Percentiles rank a stretch among this genome's conserved stretches.
Evolutionary conservation across 2,329 filamentous ascomycete species (phyloP).

Genomic region (Emergomyces pasteurianus): DNA sequence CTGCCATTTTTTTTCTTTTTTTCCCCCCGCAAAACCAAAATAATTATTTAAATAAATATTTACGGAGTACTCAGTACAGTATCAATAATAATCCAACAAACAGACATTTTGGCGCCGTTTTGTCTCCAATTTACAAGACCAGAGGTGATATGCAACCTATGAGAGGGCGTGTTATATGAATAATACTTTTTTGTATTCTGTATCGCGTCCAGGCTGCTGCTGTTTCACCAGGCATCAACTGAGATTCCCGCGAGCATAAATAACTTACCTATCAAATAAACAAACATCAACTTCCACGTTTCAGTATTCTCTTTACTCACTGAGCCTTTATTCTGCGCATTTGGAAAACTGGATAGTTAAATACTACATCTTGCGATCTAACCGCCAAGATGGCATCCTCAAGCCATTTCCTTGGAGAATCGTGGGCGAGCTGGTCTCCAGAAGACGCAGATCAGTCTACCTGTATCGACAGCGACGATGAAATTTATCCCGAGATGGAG

Average conservation of each 20-base stretch:
- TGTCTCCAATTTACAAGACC: neutral
- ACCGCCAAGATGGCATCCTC: neutral
- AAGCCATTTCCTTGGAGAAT: neutral
- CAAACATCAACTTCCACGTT: too few species aligned
- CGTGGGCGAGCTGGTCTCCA: conserved; percentile 3
- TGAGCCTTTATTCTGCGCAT: neutral
- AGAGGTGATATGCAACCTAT: neutral
- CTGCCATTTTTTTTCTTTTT: too few species aligned
- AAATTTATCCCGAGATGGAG: neutral
- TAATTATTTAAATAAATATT: neutral
- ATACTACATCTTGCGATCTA: neutral
- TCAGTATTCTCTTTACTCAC: neutral
- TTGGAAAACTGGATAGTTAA: neutral
- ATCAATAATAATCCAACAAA: neutral
- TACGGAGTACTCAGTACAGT: too few species aligned
- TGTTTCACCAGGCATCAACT: neutral
- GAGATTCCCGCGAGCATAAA: too few species aligned
- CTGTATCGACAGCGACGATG: conserved; percentile 2
- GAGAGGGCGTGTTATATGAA: neutral
- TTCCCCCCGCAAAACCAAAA: too few species aligned
- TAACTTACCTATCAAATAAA: neutral
- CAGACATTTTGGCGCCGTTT: neutral
- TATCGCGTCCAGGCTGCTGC: neutral
- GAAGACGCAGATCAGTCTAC: conserved; percentile 2
- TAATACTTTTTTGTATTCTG: too few species aligned